Evolutionary conservation across 2,329 filamentous ascomycete species (phyloP), one percentile per base, ranked within the genome.

Genomic region (Ophiostoma sp.): DNA sequence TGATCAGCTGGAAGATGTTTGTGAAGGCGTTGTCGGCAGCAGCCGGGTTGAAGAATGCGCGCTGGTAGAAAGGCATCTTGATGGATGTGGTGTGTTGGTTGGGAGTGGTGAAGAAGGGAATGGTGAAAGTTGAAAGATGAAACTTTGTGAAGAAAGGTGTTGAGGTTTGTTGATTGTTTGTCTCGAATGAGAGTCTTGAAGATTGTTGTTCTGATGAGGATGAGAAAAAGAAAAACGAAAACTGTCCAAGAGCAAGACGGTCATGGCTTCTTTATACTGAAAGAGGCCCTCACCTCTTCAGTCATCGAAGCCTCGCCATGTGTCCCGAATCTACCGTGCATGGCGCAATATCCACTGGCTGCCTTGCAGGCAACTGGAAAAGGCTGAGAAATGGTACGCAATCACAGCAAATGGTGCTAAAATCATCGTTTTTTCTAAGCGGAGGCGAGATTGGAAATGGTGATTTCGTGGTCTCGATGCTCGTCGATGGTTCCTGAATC

Each of bases 11-110:
- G 85, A 91, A 90, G 78, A 91, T 87, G 74, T 77, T 78, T 71
- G 73, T 72, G 59, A 79, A 77, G 28, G 76, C 74, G 59, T 76
- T 72, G 70, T 79, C 77, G 71, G 76, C 76, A 31, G 70, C 73
- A 12, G 59, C 68, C 15, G 76, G 76, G 3, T 70, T 36, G 76
- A 78, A 78, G 71, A 77, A 84, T 78, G 86, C 82, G 78, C 85
- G 85, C 74, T 86, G 84, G 83, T 90, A 90, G 83, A 90, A 83
- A 77, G 88, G 86, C 88, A 90, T 90, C 80, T 81, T 89, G 83
- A 66, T 48, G 74, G 74, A 68, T 78, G 73, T 77, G 72, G 74
- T 78, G 59, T 36, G 22, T 8, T 75, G 25, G 72, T 55, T 57
- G 69, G 6, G 12, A 31, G 7, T 39, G 39, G 25, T 68, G 39